Percentiles rank a stretch among this genome's conserved stretches.
Conservation (phyloP, 352 stramenopile species). For the Pythium oligandrum region DNA sequence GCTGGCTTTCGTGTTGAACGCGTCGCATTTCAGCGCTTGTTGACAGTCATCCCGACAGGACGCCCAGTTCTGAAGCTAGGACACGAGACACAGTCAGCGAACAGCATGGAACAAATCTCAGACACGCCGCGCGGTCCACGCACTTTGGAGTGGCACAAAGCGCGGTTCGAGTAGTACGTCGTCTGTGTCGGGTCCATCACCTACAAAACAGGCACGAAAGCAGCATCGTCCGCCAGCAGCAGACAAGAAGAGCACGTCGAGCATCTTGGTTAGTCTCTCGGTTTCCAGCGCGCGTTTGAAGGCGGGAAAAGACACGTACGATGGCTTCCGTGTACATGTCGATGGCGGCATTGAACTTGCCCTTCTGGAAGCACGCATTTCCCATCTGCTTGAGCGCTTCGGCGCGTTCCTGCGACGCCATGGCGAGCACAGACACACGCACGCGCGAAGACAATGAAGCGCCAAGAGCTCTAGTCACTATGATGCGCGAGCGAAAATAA, state of each 20-base stretch:
- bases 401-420: conserved; percentile 40
- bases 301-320: conserved; percentile 24
- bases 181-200: conserved; percentile 50
- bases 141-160: conserved; percentile 67
- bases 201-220: conserved; percentile 13
- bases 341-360: conserved; percentile 71
- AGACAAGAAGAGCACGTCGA: too few relatives aligned
- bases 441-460: neutral
- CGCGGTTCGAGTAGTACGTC: conserved; percentile 80
- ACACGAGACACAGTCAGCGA: conserved; percentile 2
- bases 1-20: conserved; percentile 68
- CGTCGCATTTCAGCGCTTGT: conserved; percentile 45
- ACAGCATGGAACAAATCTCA: neutral
- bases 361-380: conserved; percentile 78
- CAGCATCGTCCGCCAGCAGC: too few relatives aligned
- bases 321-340: conserved; percentile 87
- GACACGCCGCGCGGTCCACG: neutral
- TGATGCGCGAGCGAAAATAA: neutral
- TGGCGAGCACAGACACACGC: conserved; percentile 3
- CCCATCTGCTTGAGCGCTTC: conserved; percentile 75
- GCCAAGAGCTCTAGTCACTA: neutral
- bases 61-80: conserved; percentile 56
- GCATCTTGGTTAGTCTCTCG: too few relatives aligned
- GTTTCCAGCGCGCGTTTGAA: too few relatives aligned
- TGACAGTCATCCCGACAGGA: conserved; percentile 61